phyloP scores from a whole-genome alignment of 2,329 filamentous ascomycete genomes.

The Metarhizium album region DNA sequence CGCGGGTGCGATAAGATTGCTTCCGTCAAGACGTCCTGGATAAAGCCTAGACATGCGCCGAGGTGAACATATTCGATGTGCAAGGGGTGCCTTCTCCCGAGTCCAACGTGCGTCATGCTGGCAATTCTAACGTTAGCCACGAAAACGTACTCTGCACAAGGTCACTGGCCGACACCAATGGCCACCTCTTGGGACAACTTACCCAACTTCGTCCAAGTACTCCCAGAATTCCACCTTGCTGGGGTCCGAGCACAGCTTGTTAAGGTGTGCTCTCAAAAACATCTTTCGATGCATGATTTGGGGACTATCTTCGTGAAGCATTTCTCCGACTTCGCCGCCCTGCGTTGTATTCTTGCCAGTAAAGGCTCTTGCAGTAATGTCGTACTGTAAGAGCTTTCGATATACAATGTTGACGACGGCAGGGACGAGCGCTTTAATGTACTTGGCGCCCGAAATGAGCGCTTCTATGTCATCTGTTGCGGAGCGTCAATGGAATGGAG shows the following conservation, averaged over 20 bases:
- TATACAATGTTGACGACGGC: constrained; percentile 79
- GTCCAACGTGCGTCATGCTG: constrained; percentile 71
- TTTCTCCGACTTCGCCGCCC: constrained; percentile 55
- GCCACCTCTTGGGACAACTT: constrained; percentile 21
- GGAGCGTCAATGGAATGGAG: background rate
- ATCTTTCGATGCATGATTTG: constrained; percentile 70
- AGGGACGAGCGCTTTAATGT: constrained; percentile 73
- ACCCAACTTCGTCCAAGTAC: constrained; percentile 75
- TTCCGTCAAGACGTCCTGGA: constrained; percentile 68
- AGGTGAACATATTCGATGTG: constrained; percentile 77
- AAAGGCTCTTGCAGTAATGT: constrained; percentile 73
- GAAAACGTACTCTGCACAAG: no score
- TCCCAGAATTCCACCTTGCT: constrained; percentile 71
- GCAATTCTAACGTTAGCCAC: no score
- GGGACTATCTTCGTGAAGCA: constrained; percentile 55
- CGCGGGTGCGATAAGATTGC: constrained; percentile 63
- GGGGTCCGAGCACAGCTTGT: constrained; percentile 63
- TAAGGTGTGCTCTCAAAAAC: constrained; percentile 66
- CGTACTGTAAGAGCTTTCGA: constrained; percentile 68
- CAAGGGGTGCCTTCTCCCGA: constrained; percentile 58
- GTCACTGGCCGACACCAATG: no score
- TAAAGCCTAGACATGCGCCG: constrained; percentile 59
- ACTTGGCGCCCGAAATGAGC: constrained; percentile 57
- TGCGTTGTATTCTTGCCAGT: constrained; percentile 51
- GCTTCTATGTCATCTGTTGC: constrained; percentile 60